Base-by-base conservation (phyloP, 164 flowering plant species). In the Nymphaea thermarum region DNA sequence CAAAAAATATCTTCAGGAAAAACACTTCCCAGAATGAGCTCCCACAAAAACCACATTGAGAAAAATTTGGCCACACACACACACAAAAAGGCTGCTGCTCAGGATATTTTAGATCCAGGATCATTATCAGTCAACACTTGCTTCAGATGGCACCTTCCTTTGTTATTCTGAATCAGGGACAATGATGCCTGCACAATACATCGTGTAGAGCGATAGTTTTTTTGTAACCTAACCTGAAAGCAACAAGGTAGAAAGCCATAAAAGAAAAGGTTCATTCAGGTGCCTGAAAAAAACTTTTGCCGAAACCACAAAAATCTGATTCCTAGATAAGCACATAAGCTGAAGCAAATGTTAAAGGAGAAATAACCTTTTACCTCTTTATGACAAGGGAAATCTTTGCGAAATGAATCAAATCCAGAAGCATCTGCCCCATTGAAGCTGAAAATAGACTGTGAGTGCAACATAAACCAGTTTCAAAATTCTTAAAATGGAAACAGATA, bases 161-260 rank as follows among this genome's bases (percentile, higher is more conserved):
- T 63, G 71, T 93, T 93, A 71, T 90, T 78, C 76, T 72, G 79
- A 70, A 93, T 93, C 66, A 93, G 87, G 81, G 79, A 80, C 67
- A 96, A 85, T 65, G 98, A 97, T 72, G 98, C 98, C 71, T 93
- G 97, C 65, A 93, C 87, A 67, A 93, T 93, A 70, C 80, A 86
- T 45, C 94, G 85, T 10, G 98, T 90, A 67, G 98, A 93, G 45
- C 98, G 86, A 74, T 93, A 93, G 80, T 93, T 93, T 81, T 78
- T 85, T 60, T 71, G 79, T 69, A 93, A 80, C 75, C 93, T 80
- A 64, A 93, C 72, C 98, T 93, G 83, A 59, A 69, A 76, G 53
- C 53, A 45, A 5, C 11, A 45, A 45, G 53, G 11, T 45, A 10
- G 11, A 45, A 5, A 25, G 36, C 36, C 36, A 25, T 25, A 25